Conservation (phyloP, 2,329 filamentous ascomycete species). For the Cryphonectria naterciae region DNA sequence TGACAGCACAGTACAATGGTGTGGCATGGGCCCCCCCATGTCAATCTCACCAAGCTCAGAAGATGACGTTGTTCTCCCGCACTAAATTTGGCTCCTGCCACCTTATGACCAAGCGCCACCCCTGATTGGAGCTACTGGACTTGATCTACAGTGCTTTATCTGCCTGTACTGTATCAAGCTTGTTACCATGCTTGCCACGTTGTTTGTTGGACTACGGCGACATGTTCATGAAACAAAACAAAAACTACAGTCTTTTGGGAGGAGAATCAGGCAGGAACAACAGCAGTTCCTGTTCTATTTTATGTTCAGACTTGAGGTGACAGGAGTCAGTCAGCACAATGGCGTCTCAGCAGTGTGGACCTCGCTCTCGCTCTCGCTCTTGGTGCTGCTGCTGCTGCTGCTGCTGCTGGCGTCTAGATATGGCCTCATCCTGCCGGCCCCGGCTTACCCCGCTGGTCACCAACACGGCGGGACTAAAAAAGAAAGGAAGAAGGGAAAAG, state of each 20-base stretch:
- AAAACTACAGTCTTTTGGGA: neutral
- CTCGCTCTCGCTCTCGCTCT: neutral
- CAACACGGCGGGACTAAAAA: neutral
- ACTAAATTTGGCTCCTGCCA: slow-evolving; percentile 18
- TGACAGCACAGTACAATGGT: too few relatives aligned
- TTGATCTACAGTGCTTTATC: neutral
- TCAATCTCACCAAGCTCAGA: slow-evolving; percentile 1
- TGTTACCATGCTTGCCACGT: too few relatives aligned
- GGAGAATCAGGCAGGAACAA: neutral
- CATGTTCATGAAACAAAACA: too few relatives aligned
- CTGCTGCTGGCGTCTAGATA: neutral
- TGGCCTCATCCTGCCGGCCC: slow-evolving; percentile 1
- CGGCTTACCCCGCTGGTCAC: neutral
- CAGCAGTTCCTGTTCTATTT: neutral
- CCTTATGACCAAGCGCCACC: neutral
- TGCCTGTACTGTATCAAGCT: too few relatives aligned
- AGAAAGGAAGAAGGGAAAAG: neutral
- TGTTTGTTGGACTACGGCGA: too few relatives aligned
- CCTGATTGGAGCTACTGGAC: slow-evolving; percentile 8
- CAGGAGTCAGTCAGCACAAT: neutral
- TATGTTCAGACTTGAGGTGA: neutral
- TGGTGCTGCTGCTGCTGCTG: too few relatives aligned
- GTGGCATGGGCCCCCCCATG: neutral
- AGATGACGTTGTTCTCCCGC: slow-evolving; percentile 26
- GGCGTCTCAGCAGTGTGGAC: neutral